Percentiles rank a stretch among this genome's conserved stretches.
Evolutionary conservation across 2,329 filamentous ascomycete species (phyloP).

Genomic region (Huntiella decipiens): DNA sequence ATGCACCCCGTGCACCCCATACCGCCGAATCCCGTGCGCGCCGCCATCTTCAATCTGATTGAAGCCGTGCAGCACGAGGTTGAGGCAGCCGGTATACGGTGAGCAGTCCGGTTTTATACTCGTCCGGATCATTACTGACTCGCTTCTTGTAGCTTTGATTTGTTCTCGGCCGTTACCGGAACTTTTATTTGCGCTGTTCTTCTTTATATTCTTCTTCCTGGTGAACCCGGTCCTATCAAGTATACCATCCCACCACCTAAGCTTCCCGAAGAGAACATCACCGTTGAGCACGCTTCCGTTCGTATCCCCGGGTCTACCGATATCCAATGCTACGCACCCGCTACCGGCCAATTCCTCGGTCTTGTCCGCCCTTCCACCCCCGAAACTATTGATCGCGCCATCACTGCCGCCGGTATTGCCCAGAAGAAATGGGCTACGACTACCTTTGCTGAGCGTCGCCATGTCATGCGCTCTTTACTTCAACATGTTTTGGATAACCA

Average conservation of each 20-base stretch:
- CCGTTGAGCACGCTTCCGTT: constrained; percentile 40
- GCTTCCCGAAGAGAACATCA: constrained; percentile 34
- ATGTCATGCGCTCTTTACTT: constrained; percentile 63
- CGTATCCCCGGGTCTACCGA: constrained; percentile 46
- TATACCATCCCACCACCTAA: constrained; percentile 47
- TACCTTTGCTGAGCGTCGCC: constrained; percentile 55
- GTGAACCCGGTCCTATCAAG: constrained; percentile 26
- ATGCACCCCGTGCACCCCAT: neutral
- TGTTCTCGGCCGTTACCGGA: constrained; percentile 16
- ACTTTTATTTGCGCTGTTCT: constrained; percentile 18
- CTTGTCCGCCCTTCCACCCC: constrained; percentile 57
- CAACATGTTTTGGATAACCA: constrained; percentile 77
- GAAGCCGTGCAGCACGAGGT: constrained; percentile 6
- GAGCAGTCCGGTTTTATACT: constrained; percentile 1
- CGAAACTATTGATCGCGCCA: constrained; percentile 58
- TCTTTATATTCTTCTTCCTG: constrained; percentile 15
- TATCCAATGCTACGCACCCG: constrained; percentile 75
- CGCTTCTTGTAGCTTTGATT: constrained; percentile 14
- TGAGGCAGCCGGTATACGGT: constrained; percentile 7
- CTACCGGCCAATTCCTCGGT: constrained; percentile 70
- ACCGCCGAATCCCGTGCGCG: constrained; percentile 6
- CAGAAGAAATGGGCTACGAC: constrained; percentile 64
- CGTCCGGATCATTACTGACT: neutral
- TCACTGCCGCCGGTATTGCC: constrained; percentile 53
- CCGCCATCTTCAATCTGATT: constrained; percentile 1